Evolutionary conservation across 83 land plant species (phyloP).

Genomic region (Diphasiastrum complanatum): DNA sequence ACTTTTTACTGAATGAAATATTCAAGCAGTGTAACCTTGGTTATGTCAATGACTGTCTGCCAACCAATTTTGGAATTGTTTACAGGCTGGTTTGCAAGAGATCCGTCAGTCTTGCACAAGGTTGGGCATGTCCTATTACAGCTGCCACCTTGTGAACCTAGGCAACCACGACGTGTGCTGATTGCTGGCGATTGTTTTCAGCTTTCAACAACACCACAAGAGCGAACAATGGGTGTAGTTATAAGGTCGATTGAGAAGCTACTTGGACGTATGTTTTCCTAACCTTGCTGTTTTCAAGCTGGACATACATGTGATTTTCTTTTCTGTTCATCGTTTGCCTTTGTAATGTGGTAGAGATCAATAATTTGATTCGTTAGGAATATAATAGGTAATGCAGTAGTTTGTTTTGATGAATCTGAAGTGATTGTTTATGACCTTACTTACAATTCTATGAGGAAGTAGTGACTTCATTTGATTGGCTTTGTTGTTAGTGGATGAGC

Average conservation of each 20-base stretch:
- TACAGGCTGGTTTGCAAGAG: slow-evolving; percentile 92
- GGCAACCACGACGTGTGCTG: slow-evolving; percentile 38
- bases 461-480: no score
- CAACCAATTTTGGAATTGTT: no score
- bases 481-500: no score
- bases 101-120: slow-evolving; percentile 48
- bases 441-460: no score
- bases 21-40: no score
- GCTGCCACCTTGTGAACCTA: slow-evolving; percentile 26
- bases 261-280: slow-evolving; percentile 43
- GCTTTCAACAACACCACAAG: slow-evolving; percentile 33
- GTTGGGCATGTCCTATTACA: slow-evolving; percentile 58
- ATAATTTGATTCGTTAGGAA: no score
- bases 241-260: slow-evolving; percentile 37
- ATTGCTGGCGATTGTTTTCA: slow-evolving; percentile 73
- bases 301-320: no score
- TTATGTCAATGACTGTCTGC: no score
- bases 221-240: slow-evolving; percentile 38
- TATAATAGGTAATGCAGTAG: neutral
- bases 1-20: no score
- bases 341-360: no score
- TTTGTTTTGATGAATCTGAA: neutral
- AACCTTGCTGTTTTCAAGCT: neutral
- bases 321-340: no score
- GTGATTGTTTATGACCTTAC: no score